Evolutionary conservation across 106 monocot genomes (phyloP).

Genomic region (Dactylorhiza incarnata): DNA sequence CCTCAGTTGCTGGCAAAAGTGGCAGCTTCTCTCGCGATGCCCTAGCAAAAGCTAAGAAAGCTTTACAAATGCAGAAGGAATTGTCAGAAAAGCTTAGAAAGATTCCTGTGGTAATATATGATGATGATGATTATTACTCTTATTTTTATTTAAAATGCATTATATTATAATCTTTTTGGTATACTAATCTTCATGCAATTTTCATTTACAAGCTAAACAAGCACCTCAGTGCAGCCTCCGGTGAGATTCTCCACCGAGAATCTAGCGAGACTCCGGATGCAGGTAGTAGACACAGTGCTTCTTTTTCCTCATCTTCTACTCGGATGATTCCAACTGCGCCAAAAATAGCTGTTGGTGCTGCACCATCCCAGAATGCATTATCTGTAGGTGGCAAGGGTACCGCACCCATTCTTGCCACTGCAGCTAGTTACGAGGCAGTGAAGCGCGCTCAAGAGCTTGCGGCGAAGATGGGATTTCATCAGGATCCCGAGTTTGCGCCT

Average conservation of each 20-base stretch:
- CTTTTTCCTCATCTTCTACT: slow-evolving; percentile 6
- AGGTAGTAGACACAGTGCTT: slow-evolving; percentile 5
- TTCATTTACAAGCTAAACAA: slow-evolving; percentile 46
- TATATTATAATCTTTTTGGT: neutral
- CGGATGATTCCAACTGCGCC: slow-evolving; percentile 6
- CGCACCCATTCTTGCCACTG: slow-evolving; percentile 30
- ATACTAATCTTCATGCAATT: slow-evolving; percentile 9
- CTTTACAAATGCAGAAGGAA: slow-evolving; percentile 89
- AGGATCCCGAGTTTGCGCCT: slow-evolving; percentile 91
- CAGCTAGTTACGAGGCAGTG: slow-evolving; percentile 69
- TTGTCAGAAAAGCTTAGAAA: slow-evolving; percentile 85
- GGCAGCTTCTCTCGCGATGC: slow-evolving; percentile 87
- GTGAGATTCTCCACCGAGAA: slow-evolving; percentile 17
- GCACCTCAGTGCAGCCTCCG: slow-evolving; percentile 17
- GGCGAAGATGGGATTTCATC: slow-evolving; percentile 83
- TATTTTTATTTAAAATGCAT: neutral
- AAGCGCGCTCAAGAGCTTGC: slow-evolving; percentile 94
- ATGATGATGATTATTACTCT: neutral
- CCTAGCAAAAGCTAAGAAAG: slow-evolving; percentile 96
- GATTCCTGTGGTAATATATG: slow-evolving; percentile 53
- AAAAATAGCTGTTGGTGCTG: slow-evolving; percentile 8
- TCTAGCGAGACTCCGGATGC: slow-evolving; percentile 10
- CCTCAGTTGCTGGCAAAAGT: slow-evolving; percentile 54
- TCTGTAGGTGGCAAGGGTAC: slow-evolving; percentile 11
- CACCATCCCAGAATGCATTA: slow-evolving; percentile 13